These are phyloP conservation scores for Tulasnella calospora DNA, from an alignment of 768 basidiomycete species.

Conservation along the genomic window DNA sequence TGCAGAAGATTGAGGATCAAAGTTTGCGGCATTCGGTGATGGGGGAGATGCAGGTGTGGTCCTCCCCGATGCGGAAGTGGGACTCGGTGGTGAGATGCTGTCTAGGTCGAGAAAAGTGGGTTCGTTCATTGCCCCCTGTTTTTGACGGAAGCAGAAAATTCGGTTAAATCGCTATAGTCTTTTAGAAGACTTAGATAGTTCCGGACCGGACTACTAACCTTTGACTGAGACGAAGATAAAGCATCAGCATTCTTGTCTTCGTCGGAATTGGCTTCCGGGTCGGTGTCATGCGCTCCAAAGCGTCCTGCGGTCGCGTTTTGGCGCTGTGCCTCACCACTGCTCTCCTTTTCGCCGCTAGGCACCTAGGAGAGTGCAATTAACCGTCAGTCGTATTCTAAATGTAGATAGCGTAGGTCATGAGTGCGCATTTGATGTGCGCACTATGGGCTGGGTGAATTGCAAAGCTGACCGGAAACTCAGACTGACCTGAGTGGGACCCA, in stretches of 20 bases:
- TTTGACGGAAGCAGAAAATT: neutral
- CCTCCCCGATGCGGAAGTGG: neutral
- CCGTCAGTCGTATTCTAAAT: neutral
- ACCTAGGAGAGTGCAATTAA: neutral
- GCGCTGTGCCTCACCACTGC: constrained; percentile 3
- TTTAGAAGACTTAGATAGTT: neutral
- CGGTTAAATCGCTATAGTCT: neutral
- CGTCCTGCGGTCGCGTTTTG: constrained; percentile 18
- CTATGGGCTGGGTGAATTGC: neutral
- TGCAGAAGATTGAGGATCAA: neutral
- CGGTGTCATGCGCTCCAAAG: constrained; percentile 11
- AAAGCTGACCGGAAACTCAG: neutral
- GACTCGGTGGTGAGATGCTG: constrained; percentile 1
- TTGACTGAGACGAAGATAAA: neutral
- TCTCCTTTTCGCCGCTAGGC: neutral
- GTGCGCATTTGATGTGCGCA: neutral
- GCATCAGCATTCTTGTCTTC: neutral
- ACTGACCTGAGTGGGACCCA: constrained; percentile 44
- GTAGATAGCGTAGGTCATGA: neutral
- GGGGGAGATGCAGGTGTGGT: neutral
- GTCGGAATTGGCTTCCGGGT: neutral
- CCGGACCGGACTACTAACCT: neutral
- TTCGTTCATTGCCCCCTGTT: constrained; percentile 13
- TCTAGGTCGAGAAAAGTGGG: constrained; percentile 27
- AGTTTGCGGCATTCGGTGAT: neutral